Percentiles rank a stretch among this genome's conserved stretches.
Conservation (phyloP, 2,329 filamentous ascomycete species). For the Arthrobotrys entomopaga region DNA sequence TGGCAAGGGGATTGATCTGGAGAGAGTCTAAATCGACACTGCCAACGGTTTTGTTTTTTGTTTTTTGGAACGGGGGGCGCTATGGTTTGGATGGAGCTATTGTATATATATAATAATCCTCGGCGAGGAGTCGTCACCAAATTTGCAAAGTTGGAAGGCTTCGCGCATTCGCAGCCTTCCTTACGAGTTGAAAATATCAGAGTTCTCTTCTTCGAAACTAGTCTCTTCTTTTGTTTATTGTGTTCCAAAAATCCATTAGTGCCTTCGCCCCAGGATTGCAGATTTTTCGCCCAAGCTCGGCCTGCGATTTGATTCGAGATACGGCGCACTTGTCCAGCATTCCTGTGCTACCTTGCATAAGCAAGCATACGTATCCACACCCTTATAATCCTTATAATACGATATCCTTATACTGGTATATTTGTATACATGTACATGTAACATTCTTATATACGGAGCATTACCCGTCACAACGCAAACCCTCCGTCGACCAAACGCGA, state of each 20-base stretch:
- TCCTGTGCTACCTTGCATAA: slow-evolving; percentile 49
- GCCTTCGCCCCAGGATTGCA: no score
- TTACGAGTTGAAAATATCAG: slow-evolving; percentile 19
- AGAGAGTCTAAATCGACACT: not conserved
- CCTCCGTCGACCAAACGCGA: slow-evolving; percentile 23
- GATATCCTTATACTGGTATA: no score
- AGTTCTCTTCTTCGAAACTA: no score
- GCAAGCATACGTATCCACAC: slow-evolving; percentile 43
- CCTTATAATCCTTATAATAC: not conserved
- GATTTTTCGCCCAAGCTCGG: no score
- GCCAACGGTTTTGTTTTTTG: no score
- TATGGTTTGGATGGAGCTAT: slow-evolving; percentile 10
- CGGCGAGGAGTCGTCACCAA: slow-evolving; percentile 11
- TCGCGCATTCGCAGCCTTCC: slow-evolving; percentile 6
- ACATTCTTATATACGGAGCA: not conserved
- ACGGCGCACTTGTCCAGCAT: slow-evolving; percentile 16
- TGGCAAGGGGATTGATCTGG: slow-evolving; percentile 11
- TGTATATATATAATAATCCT: no score
- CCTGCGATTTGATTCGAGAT: slow-evolving; percentile 14
- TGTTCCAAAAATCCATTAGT: no score
- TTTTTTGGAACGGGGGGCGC: not conserved
- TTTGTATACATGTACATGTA: no score
- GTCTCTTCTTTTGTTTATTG: not conserved
- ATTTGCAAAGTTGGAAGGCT: not conserved
- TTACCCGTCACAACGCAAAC: slow-evolving; percentile 46